These are phyloP conservation scores for Geotrichum citri-aurantii DNA, from an alignment of 1,139 yeast genomes.

Conservation along the genomic window DNA sequence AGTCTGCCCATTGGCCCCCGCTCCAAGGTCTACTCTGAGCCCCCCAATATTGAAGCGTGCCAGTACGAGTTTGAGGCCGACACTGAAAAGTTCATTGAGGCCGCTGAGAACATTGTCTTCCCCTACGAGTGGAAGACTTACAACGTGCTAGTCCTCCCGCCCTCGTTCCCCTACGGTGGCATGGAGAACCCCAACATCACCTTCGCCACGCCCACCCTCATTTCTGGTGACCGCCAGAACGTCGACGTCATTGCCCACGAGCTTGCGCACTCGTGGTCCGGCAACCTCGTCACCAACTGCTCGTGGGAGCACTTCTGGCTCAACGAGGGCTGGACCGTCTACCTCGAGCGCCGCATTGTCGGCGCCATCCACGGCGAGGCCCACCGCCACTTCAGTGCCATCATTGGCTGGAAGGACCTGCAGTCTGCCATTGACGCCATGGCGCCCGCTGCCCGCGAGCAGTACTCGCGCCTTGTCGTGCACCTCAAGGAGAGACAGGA, in stretches of 20 bases:
- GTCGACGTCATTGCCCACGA: conserved; percentile 90
- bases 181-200: conserved; percentile 94
- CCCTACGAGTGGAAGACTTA: conserved; percentile 82
- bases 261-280: conserved; percentile 89
- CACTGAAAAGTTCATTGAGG: conserved; percentile 66
- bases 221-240: conserved; percentile 79
- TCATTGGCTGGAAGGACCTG: conserved; percentile 84
- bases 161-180: conserved; percentile 89
- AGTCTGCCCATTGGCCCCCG: conserved; percentile 78
- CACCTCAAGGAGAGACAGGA: conserved; percentile 60
- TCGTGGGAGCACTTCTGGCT: conserved; percentile 95
- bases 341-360: conserved; percentile 75
- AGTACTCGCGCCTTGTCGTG: conserved; percentile 64
- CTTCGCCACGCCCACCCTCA: conserved; percentile 84
- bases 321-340: conserved; percentile 96
- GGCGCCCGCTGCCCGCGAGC: conserved; percentile 40
- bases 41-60: conserved; percentile 58
- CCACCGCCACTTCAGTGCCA: conserved; percentile 71
- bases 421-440: conserved; percentile 58
- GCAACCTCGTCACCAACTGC: conserved; percentile 81
- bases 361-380: conserved; percentile 74
- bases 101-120: conserved; percentile 78
- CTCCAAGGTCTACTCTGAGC: conserved; percentile 77
- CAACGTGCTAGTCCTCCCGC: conserved; percentile 75
- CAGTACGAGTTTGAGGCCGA: conserved; percentile 77